Percentiles rank a stretch among this genome's conserved stretches.
Evolutionary conservation across 2,329 filamentous ascomycete genomes (phyloP).

Genomic region (Chaetomiaceae sp.): DNA sequence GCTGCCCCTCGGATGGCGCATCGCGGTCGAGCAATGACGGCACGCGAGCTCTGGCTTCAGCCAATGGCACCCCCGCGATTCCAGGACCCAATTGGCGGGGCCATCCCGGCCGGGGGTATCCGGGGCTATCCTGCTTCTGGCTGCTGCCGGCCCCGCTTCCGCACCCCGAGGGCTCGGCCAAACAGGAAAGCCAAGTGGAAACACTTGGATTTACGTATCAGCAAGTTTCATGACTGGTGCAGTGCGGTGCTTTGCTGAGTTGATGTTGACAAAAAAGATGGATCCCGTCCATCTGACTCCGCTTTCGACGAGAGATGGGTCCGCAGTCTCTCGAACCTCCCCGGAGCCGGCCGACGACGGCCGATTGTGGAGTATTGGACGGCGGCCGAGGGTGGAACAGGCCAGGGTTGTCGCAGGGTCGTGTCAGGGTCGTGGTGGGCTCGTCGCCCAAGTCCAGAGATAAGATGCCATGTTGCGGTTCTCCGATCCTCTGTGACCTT

Average conservation of each 20-base stretch:
- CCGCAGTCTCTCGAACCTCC: too few relatives aligned
- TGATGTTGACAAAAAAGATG: background rate
- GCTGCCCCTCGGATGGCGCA: slow-evolving; percentile 6
- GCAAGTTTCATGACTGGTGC: slow-evolving; percentile 5
- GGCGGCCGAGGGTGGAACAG: background rate
- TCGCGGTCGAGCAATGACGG: slow-evolving; percentile 15
- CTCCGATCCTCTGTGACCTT: too few relatives aligned
- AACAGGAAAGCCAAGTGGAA: background rate
- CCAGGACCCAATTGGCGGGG: slow-evolving; percentile 15
- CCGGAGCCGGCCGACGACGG: slow-evolving; percentile 21
- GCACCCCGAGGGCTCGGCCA: background rate
- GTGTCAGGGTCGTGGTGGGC: too few relatives aligned
- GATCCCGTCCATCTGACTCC: slow-evolving; percentile 7
- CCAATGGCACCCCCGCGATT: slow-evolving; percentile 18
- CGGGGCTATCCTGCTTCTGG: background rate
- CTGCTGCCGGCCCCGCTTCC: too few relatives aligned
- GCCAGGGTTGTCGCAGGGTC: too few relatives aligned
- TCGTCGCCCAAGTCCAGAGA: background rate
- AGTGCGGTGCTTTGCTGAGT: too few relatives aligned
- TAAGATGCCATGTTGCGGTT: background rate
- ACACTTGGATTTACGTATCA: background rate
- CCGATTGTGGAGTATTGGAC: background rate
- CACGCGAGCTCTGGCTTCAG: slow-evolving; percentile 3
- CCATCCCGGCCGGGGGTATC: too few relatives aligned
- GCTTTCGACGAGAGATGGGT: background rate